Evolutionary conservation across 768 basidiomycete genomes (phyloP).

Genomic region (Lactifluus hygrophoroides): DNA sequence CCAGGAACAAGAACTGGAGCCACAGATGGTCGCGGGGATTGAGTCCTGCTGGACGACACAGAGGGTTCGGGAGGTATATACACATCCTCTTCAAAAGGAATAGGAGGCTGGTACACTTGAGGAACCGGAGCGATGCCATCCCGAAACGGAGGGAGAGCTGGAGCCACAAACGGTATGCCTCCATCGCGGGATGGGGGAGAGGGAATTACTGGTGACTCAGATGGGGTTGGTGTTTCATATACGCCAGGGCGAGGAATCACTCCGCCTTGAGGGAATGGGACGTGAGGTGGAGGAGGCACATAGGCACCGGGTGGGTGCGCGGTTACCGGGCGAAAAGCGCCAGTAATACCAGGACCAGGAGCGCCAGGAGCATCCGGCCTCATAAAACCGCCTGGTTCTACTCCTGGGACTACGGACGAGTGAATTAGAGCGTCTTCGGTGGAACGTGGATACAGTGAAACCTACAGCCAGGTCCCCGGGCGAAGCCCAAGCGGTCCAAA

Average conservation of each 20-base stretch:
- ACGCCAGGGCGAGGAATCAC: background rate
- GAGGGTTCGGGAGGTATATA: slow-evolving; percentile 14
- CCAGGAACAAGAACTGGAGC: background rate
- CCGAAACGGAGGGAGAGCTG: background rate
- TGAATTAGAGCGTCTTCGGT: background rate
- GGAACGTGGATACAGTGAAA: slow-evolving; percentile 8
- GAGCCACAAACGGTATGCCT: background rate
- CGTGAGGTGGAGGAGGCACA: slow-evolving; percentile 1
- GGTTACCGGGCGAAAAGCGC: background rate
- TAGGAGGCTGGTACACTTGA: slow-evolving; percentile 12
- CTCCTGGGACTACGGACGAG: background rate
- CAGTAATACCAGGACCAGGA: background rate
- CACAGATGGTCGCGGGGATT: background rate
- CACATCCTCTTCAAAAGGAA: background rate
- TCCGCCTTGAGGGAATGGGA: background rate
- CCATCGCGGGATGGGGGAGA: background rate
- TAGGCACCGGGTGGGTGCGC: background rate
- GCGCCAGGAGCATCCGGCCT: background rate
- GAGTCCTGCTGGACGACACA: background rate
- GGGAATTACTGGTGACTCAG: slow-evolving; percentile 11
- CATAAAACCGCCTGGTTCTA: slow-evolving; percentile 8
- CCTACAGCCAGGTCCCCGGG: slow-evolving; percentile 9
- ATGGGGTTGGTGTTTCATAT: slow-evolving; percentile 6
- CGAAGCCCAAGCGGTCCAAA: slow-evolving; percentile 32
- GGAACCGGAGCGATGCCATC: background rate